Evolutionary conservation across 331 rosid genomes (phyloP).

Genomic region (Telfairia occidentalis): DNA sequence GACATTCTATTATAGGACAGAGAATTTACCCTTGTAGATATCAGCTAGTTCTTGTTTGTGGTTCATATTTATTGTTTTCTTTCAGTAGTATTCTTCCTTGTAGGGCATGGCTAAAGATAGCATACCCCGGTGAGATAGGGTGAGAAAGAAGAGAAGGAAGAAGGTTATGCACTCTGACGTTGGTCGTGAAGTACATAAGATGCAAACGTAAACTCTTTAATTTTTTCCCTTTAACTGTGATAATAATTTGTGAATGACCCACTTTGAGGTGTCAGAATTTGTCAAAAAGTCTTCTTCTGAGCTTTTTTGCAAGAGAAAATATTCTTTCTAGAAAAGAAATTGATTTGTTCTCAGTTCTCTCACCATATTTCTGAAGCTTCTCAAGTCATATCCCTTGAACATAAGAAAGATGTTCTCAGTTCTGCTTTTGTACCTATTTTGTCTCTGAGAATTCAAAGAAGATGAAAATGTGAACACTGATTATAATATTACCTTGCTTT

Average conservation of each 20-base stretch:
- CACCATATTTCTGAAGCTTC: not conserved
- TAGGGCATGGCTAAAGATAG: not conserved
- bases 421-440: not conserved
- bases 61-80: not conserved
- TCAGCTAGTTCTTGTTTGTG: constrained; percentile 3
- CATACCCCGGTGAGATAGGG: not conserved
- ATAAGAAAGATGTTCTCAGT: not conserved
- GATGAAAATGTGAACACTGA: not conserved
- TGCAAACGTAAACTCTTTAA: not conserved
- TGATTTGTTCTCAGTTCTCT: constrained; percentile 3
- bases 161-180: not conserved
- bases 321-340: not conserved
- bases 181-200: not conserved
- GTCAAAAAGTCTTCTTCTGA: not conserved
- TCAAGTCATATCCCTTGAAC: not conserved
- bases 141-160: not conserved
- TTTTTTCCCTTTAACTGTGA: not conserved
- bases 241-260: not conserved
- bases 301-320: not conserved
- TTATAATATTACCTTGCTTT: not conserved
- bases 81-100: not conserved
- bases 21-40: not conserved
- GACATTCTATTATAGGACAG: constrained; percentile 6
- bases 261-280: not conserved
- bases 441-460: not conserved